Conservation (phyloP, 2,329 filamentous ascomycete genomes). For the Monosporascus sp. region DNA sequence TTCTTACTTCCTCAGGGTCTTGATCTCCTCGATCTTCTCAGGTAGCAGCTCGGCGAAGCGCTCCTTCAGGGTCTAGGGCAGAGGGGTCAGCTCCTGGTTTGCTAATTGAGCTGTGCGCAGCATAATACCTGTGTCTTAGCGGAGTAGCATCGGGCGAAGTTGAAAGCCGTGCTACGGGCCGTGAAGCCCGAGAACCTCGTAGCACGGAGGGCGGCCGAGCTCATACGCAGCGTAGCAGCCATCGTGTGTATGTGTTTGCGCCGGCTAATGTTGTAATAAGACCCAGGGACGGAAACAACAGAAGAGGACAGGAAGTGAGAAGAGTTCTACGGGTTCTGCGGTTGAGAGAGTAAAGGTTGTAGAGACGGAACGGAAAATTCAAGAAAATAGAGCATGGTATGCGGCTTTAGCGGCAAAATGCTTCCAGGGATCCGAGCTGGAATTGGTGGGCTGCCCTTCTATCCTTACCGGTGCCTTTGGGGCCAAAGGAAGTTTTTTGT, state of each 20-base stretch:
- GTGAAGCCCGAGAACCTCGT: constrained; percentile 64
- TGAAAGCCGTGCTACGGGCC: constrained; percentile 69
- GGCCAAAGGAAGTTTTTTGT: constrained; percentile 1
- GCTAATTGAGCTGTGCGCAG: background rate
- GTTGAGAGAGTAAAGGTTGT: background rate
- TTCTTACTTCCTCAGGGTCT: constrained; percentile 90
- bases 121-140: constrained; percentile 77
- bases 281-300: background rate
- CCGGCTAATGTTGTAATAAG: background rate
- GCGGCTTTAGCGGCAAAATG: background rate
- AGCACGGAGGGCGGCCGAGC: constrained; percentile 76
- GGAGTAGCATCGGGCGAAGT: constrained; percentile 84
- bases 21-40: constrained; percentile 98
- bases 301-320: background rate
- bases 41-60: constrained; percentile 95
- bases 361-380: background rate
- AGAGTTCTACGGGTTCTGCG: background rate
- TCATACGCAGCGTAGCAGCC: constrained; percentile 78
- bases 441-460: background rate
- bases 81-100: constrained; percentile 17
- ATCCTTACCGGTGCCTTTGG: background rate
- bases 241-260: constrained; percentile 47
- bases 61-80: constrained; percentile 83
- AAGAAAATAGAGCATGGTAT: background rate
- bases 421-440: background rate